These are phyloP conservation scores for Aspergillus cristatus DNA, from an alignment of 495 filamentous ascomycete genomes.

Conservation along the genomic window DNA sequence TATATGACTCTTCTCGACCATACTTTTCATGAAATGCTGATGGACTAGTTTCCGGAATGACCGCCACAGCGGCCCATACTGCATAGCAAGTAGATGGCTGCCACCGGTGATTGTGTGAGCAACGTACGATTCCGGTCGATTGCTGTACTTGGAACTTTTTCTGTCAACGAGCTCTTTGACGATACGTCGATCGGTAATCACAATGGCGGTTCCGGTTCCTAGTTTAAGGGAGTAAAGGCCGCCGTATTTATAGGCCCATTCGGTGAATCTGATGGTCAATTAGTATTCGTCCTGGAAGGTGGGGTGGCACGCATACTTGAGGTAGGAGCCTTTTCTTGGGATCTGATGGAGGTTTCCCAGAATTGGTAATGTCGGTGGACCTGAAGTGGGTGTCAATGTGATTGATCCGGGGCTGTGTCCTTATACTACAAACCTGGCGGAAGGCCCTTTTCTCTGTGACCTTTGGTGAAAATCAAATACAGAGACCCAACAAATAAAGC, in stretches of 20 bases:
- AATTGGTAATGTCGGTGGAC: slow-evolving; percentile 31
- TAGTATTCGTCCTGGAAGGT: neutral
- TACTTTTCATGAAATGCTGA: slow-evolving; percentile 32
- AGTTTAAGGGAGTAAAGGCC: slow-evolving; percentile 35
- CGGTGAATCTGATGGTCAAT: slow-evolving; percentile 20
- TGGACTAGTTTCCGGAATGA: slow-evolving; percentile 30
- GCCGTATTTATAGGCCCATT: slow-evolving; percentile 38
- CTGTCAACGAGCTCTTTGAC: slow-evolving; percentile 38
- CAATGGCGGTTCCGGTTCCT: slow-evolving; percentile 23
- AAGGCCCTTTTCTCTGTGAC: neutral
- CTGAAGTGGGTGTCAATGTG: slow-evolving; percentile 6
- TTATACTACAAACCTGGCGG: slow-evolving; percentile 1
- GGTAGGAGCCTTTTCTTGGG: slow-evolving; percentile 19
- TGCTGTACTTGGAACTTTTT: slow-evolving; percentile 31
- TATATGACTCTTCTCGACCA: slow-evolving; percentile 29
- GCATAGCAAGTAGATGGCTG: slow-evolving; percentile 40
- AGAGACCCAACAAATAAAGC: neutral
- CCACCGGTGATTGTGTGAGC: slow-evolving; percentile 32
- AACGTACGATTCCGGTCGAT: slow-evolving; percentile 36
- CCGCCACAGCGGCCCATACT: slow-evolving; percentile 34
- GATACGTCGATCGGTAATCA: slow-evolving; percentile 28
- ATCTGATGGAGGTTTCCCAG: slow-evolving; percentile 34
- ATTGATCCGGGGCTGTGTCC: neutral
- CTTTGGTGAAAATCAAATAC: neutral
- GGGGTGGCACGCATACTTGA: slow-evolving; percentile 8